These are phyloP conservation scores for Pythium utonaiense DNA, from an alignment of 352 stramenopile genomes.

Conservation along the genomic window DNA sequence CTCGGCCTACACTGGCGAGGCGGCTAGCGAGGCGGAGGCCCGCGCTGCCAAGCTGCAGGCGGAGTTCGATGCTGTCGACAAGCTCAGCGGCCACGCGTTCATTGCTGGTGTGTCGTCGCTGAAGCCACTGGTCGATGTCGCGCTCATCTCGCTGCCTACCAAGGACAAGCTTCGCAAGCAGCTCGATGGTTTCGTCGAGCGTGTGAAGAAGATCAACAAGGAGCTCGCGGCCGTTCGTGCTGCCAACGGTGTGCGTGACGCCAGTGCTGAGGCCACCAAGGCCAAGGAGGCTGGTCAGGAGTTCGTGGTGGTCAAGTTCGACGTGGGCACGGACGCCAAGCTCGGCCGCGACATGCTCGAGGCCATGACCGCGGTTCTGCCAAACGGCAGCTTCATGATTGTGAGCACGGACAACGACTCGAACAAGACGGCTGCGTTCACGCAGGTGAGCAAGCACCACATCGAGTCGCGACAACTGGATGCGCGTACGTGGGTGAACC, in stretches of 20 bases:
- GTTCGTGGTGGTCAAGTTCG: slow-evolving; percentile 88
- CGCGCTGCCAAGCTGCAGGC: slow-evolving; percentile 79
- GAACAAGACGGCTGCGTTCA: slow-evolving; percentile 93
- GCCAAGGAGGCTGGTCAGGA: slow-evolving; percentile 59
- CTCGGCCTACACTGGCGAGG: slow-evolving; percentile 90
- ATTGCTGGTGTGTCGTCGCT: slow-evolving; percentile 87
- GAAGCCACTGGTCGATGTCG: slow-evolving; percentile 86
- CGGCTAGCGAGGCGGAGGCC: slow-evolving; percentile 84
- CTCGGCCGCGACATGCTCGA: slow-evolving; percentile 94
- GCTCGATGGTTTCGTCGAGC: slow-evolving; percentile 66
- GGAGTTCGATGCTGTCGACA: slow-evolving; percentile 74
- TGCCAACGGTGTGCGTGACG: slow-evolving; percentile 67
- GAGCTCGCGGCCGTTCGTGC: slow-evolving; percentile 61
- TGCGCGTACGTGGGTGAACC: slow-evolving; percentile 93
- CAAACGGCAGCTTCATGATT: slow-evolving; percentile 90
- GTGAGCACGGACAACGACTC: slow-evolving; percentile 89
- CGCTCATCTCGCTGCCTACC: slow-evolving; percentile 89
- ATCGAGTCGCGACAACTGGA: slow-evolving; percentile 70
- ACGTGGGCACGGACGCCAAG: slow-evolving; percentile 94
- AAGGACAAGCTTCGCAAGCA: slow-evolving; percentile 84
- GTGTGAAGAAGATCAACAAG: slow-evolving; percentile 83
- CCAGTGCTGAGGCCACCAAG: slow-evolving; percentile 44
- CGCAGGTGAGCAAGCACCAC: slow-evolving; percentile 86
- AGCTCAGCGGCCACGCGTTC: slow-evolving; percentile 69
- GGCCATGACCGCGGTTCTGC: slow-evolving; percentile 72